Evolutionary conservation across 2,329 filamentous ascomycete genomes (phyloP), one percentile per base, ranked within the genome.

Genomic region (Ambrosiella xylebori): DNA sequence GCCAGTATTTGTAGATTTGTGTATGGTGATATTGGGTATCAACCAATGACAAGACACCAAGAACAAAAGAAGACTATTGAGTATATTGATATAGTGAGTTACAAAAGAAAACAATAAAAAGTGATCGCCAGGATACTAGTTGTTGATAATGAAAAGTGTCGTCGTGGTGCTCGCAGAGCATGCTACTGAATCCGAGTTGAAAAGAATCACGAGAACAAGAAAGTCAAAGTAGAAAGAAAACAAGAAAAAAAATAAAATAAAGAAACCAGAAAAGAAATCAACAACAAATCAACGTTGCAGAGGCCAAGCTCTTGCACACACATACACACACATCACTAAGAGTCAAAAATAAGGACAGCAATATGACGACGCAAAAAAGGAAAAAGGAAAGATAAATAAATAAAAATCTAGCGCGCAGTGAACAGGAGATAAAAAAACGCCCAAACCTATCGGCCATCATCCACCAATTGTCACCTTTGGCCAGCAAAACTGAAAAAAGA

Each of bases 251-350:
- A 39, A 36, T 38, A 54, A 3, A 44, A 38, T 47, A 17, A 35
- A 15, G 44, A 59, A 56, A 39, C 35, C 17, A 59, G 38, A 40
- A 19, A n/a, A 15, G 27, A 59, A 51, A 19, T n/a, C 50, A 47
- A 27, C 27, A 27, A 27, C 27, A 27, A 27, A 27, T 27, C 27
- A 27, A 27, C 27, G 27, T 36, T 50, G 39, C 39, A 7, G 39
- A 41, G 39, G 39, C 39, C 39, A n/a, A 7, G 52, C 52, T 59
- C 57, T 27, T 27, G 41, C 51, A 54, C 27, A 27, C 27, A 27
- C 27, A 19, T 3, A 19, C 19, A 19, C 19, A 19, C 3, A 19
- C 19, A 56, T 17, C 19, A 37, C 35, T 12, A 17, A 17, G 27
- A 15, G 3, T 19, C 8, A 6, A 49, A 15, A 49, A 49, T 9